A percentile compares a stretch with the other conserved stretches of the same genome.
Conservation (phyloP, 2,329 filamentous ascomycete genomes). For the Zymoseptoria tritici region DNA sequence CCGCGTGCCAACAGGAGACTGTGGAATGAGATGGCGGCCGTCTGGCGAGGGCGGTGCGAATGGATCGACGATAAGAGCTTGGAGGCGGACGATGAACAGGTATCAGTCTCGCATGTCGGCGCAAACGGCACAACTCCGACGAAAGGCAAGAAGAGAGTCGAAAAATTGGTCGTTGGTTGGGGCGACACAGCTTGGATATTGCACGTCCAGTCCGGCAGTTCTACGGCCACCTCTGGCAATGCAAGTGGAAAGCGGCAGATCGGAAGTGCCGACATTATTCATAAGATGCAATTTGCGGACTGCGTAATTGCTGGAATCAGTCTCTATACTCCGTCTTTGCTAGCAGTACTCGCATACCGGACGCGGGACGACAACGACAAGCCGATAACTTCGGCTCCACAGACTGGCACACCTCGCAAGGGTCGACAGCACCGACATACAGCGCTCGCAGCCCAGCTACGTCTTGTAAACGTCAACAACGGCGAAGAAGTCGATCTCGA, state of each 20-base stretch:
- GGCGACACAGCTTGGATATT: slow-evolving; percentile 94
- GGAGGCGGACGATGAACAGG: slow-evolving; percentile 56
- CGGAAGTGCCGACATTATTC: slow-evolving; percentile 81
- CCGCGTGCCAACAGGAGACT: slow-evolving; percentile 77
- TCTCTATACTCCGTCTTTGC: slow-evolving; percentile 83
- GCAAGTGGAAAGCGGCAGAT: slow-evolving; percentile 62
- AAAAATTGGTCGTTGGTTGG: slow-evolving; percentile 90
- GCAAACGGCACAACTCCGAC: slow-evolving; percentile 18
- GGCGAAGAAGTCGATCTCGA: slow-evolving; percentile 81
- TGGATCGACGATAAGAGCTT: slow-evolving; percentile 84
- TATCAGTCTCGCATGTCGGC: slow-evolving; percentile 21
- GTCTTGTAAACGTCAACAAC: slow-evolving; percentile 80
- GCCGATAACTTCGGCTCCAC: slow-evolving; percentile 37
- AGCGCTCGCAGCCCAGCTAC: slow-evolving; percentile 77
- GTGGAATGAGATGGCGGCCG: slow-evolving; percentile 93
- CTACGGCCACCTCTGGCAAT: slow-evolving; percentile 54
- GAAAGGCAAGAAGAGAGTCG: slow-evolving; percentile 36
- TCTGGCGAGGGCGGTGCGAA: slow-evolving; percentile 87
- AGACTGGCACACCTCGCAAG: slow-evolving; percentile 42
- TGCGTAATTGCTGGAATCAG: slow-evolving; percentile 97
- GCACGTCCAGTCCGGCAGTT: slow-evolving; percentile 68
- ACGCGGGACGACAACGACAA: slow-evolving; percentile 64
- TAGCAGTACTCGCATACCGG: slow-evolving; percentile 88
- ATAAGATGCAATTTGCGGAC: slow-evolving; percentile 83
- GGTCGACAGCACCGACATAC: slow-evolving; percentile 66